These are phyloP conservation scores for Nannochloris sp. DNA, from an alignment of 139 green algal species.

Conservation along the genomic window DNA sequence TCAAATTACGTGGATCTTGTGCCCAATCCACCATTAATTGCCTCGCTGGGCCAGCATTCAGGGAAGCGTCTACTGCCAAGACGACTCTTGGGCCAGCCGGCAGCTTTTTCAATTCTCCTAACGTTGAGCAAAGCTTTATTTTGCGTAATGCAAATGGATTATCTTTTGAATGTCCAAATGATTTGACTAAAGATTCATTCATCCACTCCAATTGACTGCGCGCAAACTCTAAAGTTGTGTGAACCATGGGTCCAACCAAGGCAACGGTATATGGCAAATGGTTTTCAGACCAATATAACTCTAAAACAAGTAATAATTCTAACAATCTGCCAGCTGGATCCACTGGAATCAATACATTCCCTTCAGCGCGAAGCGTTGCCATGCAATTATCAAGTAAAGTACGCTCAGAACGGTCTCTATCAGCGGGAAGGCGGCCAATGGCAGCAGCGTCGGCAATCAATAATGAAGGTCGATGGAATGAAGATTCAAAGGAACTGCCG, in stretches of 20 bases:
- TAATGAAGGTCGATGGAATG: slow-evolving; percentile 56
- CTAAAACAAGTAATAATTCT: slow-evolving; percentile 84
- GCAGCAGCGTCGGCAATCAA: slow-evolving; percentile 58
- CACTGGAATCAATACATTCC: slow-evolving; percentile 83
- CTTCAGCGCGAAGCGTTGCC: slow-evolving; percentile 37
- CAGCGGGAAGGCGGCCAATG: neutral
- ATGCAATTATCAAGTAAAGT: slow-evolving; percentile 44
- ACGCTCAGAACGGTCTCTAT: slow-evolving; percentile 19
- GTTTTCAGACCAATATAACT: slow-evolving; percentile 57
- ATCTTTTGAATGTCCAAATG: slow-evolving; percentile 51
- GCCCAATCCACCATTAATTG: slow-evolving; percentile 80
- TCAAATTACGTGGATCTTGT: slow-evolving; percentile 50
- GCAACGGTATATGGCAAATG: slow-evolving; percentile 66
- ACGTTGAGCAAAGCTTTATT: slow-evolving; percentile 40
- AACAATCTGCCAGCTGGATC: slow-evolving; percentile 81
- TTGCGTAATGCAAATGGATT: slow-evolving; percentile 55
- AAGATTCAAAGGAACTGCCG: slow-evolving; percentile 37
- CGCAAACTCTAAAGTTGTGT: slow-evolving; percentile 65
- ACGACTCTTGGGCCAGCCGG: slow-evolving; percentile 65
- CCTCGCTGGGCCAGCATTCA: slow-evolving; percentile 60
- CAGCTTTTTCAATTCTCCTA: slow-evolving; percentile 41
- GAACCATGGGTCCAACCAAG: slow-evolving; percentile 52
- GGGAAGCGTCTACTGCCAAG: slow-evolving; percentile 55
- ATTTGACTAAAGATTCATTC: slow-evolving; percentile 46
- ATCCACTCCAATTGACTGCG: slow-evolving; percentile 82